Base-by-base conservation (phyloP, 164 flowering plant genomes). In the Hamamelis virginiana region DNA sequence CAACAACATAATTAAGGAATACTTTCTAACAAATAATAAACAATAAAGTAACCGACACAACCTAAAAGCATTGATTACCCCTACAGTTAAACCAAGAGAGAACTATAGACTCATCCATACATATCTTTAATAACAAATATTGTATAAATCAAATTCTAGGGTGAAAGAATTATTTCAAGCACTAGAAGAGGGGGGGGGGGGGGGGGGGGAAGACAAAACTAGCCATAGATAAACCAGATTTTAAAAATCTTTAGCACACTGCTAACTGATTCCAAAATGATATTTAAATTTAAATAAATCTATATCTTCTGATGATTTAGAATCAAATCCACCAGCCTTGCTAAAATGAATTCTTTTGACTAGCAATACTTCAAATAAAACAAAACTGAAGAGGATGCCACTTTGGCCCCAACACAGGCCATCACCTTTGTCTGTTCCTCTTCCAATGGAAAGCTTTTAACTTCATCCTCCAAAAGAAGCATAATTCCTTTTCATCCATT, bases 1-100 rank as follows among this genome's bases (percentile, higher is more conserved):
- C 16, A 77, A 57, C 48, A 74, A 8, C 43, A 73, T 48, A 64
- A 38, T 67, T 55, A 65, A 67, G 9, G 47, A 68, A 48, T 13
- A 22, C 21, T 23, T 57, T 65, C 23, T 45, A 11, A 58, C 23
- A 4, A 23, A 59, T 48, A 26, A n/a, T 1, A n/a, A n/a, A n/a
- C n/a, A n/a, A n/a, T n/a, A 57, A 22, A 55, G 10, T 21, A 55
- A 21, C 33, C 18, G 13, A 6, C 21, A 27, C 14, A 65, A 18
- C 58, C 21, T 63, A 21, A 44, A 53, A n/a, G 15, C 15, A 41
- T 22, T 23, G 22, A 57, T 22, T 5, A 68, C 41, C 41, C 41
- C 2, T 33, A 33, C 4, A 33, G 6, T 33, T 33, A 33, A 33
- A 33, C 41, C 41, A 33, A 6, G 6, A 33, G 41, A 33, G 41